These are phyloP conservation scores for Phaseolus coccineus DNA, from an alignment of 331 rosid species.

Conservation along the genomic window DNA sequence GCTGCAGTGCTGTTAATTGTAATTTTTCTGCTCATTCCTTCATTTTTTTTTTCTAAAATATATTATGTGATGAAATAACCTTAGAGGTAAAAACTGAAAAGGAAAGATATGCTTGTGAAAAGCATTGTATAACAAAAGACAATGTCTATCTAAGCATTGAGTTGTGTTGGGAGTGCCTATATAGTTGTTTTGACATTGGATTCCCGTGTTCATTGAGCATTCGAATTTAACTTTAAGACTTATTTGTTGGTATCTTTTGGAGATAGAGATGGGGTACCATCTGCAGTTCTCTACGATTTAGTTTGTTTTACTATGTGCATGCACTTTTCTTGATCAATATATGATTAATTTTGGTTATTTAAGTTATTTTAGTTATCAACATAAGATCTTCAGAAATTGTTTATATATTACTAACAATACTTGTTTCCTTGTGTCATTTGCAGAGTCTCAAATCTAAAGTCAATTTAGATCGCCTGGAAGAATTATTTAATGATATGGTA, in stretches of 20 bases:
- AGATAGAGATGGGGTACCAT: background rate
- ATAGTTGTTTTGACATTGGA: background rate
- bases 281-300: background rate
- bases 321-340: background rate
- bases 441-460: slow-evolving; percentile 65
- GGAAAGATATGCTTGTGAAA: too few relatives aligned
- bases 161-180: too few relatives aligned
- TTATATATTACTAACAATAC: slow-evolving; percentile 19
- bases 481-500: slow-evolving; percentile 57
- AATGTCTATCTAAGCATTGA: too few relatives aligned
- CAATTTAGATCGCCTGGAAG: slow-evolving; percentile 58
- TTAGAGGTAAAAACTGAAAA: too few relatives aligned
- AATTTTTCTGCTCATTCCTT: too few relatives aligned
- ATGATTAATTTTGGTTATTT: slow-evolving; percentile 21
- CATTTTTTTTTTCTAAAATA: too few relatives aligned
- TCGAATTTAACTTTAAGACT: slow-evolving; percentile 10
- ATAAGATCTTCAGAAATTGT: slow-evolving; percentile 14
- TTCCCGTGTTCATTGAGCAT: background rate
- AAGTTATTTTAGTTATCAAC: slow-evolving; percentile 18
- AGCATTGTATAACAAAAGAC: too few relatives aligned
- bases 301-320: slow-evolving; percentile 2
- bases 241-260: background rate
- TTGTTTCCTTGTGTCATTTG: slow-evolving; percentile 39
- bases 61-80: too few relatives aligned
- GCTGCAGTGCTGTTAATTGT: too few relatives aligned